Conservation (phyloP, 495 filamentous ascomycete genomes). For the Endocarpon pusillum region DNA sequence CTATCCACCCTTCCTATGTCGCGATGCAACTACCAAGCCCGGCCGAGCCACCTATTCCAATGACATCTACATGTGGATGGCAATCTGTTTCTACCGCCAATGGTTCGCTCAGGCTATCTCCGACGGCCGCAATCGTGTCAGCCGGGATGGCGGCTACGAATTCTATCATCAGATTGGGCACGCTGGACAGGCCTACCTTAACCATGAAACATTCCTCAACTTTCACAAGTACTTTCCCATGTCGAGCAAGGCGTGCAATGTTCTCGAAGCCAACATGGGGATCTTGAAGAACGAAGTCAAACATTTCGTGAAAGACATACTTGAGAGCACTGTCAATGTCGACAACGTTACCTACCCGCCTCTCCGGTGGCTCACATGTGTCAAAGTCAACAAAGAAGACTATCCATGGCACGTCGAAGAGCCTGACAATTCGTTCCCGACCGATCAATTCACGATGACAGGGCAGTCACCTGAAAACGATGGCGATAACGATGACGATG, state of each 20-base stretch:
- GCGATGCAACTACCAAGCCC: slow-evolving; percentile 1
- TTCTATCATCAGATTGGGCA: slow-evolving; percentile 18
- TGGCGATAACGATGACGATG: background rate
- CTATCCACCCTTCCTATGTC: slow-evolving; percentile 8
- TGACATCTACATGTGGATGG: slow-evolving; percentile 20
- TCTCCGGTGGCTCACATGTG: slow-evolving; percentile 22
- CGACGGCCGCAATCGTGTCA: slow-evolving; percentile 8
- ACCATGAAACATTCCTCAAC: slow-evolving; percentile 3
- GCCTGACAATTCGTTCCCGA: too few relatives aligned
- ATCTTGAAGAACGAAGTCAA: slow-evolving; percentile 21
- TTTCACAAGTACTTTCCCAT: slow-evolving; percentile 13
- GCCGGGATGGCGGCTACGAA: slow-evolving; percentile 15
- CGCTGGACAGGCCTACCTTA: slow-evolving; percentile 12
- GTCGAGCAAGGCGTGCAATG: slow-evolving; percentile 12
- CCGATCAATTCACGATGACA: too few relatives aligned
- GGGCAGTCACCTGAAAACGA: too few relatives aligned
- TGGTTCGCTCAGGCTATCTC: slow-evolving; percentile 11
- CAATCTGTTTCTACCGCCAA: slow-evolving; percentile 14
- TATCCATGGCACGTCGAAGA: slow-evolving; percentile 14
- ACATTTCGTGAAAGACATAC: slow-evolving; percentile 9
- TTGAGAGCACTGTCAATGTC: slow-evolving; percentile 10
- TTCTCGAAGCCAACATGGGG: slow-evolving; percentile 26
- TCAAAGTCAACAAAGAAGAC: slow-evolving; percentile 14
- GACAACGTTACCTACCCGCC: slow-evolving; percentile 6
- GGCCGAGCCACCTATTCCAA: slow-evolving; percentile 11